A percentile compares a stretch with the other conserved stretches of the same genome.
Evolutionary conservation across 2,329 filamentous ascomycete species (phyloP).

Genomic region (Xylaria sp.): DNA sequence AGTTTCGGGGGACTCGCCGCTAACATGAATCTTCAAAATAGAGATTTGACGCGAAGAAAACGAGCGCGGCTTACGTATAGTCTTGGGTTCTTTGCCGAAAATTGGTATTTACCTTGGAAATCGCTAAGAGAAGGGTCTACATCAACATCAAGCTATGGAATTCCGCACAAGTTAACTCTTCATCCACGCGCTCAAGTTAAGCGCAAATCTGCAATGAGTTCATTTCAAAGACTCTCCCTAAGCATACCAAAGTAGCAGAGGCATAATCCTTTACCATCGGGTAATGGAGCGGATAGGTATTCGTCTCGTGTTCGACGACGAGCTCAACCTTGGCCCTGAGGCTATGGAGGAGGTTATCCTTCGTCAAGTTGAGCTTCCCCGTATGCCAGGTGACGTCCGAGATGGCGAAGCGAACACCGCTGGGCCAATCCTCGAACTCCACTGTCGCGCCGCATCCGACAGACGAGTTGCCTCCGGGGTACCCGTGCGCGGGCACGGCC

Average conservation of each 20-base stretch:
- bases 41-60: background rate
- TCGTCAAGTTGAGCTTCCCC: conserved; percentile 31
- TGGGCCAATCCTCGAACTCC: conserved; percentile 36
- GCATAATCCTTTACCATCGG: conserved; percentile 35
- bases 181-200: background rate
- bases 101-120: conserved; percentile 32
- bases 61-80: conserved; percentile 21
- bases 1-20: background rate
- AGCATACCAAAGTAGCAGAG: conserved; percentile 34
- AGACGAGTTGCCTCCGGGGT: conserved; percentile 31
- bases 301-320: conserved; percentile 29
- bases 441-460: conserved; percentile 38
- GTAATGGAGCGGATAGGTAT: conserved; percentile 34
- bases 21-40: background rate
- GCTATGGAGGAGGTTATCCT: conserved; percentile 23
- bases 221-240: background rate
- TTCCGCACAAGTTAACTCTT: background rate
- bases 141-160: conserved; percentile 32
- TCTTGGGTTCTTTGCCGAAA: conserved; percentile 32
- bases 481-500: conserved; percentile 31
- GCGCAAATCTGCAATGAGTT: background rate
- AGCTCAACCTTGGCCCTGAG: conserved; percentile 35
- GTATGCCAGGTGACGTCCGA: conserved; percentile 36
- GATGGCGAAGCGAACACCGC: conserved; percentile 36
- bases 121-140: conserved; percentile 32